Percentiles rank a stretch among this genome's conserved stretches.
phyloP scores from a whole-genome alignment of 495 filamentous ascomycete genomes.

The Neurospora sublineolata region DNA sequence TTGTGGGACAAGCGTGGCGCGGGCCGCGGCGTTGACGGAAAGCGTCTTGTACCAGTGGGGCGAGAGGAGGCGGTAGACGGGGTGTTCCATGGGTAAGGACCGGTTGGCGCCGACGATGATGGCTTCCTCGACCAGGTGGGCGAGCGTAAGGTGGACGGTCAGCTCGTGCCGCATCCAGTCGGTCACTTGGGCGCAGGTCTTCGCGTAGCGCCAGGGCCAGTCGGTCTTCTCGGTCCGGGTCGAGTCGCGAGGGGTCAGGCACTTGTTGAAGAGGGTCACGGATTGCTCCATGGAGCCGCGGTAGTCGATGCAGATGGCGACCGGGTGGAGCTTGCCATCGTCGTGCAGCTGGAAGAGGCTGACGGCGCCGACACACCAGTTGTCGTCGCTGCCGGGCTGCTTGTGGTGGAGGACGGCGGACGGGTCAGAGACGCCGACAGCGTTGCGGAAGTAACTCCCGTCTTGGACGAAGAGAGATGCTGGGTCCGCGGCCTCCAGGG shows the following conservation, averaged over 20 bases:
- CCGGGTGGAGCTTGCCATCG: slow-evolving; percentile 35
- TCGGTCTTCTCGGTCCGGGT: slow-evolving; percentile 27
- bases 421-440: slow-evolving; percentile 15
- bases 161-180: slow-evolving; percentile 42
- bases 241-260: slow-evolving; percentile 19
- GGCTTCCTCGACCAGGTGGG: slow-evolving; percentile 38
- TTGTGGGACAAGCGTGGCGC: slow-evolving; percentile 32
- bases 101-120: slow-evolving; percentile 37
- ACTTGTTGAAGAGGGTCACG: slow-evolving; percentile 36
- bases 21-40: slow-evolving; percentile 36
- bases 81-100: slow-evolving; percentile 26
- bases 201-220: slow-evolving; percentile 43
- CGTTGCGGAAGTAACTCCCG: slow-evolving; percentile 35
- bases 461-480: slow-evolving; percentile 35
- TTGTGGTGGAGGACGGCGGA: slow-evolving; percentile 10
- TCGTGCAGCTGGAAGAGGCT: slow-evolving; percentile 32
- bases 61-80: slow-evolving; percentile 27
- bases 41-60: slow-evolving; percentile 42
- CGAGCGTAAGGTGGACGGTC: slow-evolving; percentile 31
- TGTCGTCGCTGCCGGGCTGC: slow-evolving; percentile 12
- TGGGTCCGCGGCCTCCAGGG: slow-evolving; percentile 15
- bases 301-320: slow-evolving; percentile 36
- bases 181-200: slow-evolving; percentile 36
- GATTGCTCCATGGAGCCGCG: slow-evolving; percentile 30
- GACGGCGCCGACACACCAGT: slow-evolving; percentile 30